phyloP scores from a whole-genome alignment of 75 land plant species.

The Pinus taeda region DNA sequence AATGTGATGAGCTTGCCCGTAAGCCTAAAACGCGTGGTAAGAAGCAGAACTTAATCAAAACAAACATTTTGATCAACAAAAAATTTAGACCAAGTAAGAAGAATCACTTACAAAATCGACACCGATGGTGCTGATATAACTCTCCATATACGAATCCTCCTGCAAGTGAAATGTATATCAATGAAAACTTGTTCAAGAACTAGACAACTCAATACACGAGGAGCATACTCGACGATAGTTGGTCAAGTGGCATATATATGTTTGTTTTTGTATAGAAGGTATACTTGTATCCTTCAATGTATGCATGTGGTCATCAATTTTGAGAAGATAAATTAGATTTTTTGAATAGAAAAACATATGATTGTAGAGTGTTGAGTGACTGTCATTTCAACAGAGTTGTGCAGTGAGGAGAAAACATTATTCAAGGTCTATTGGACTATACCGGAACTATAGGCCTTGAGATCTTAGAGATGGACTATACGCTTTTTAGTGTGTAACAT shows the following conservation, averaged over 20 bases:
- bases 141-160: conserved; percentile 90
- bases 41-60: background rate
- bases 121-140: conserved; percentile 90
- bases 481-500: background rate
- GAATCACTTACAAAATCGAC: conserved; percentile 69
- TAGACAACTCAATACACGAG: conserved; percentile 1
- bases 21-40: background rate
- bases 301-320: too few species aligned
- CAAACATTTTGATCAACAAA: background rate
- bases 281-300: too few species aligned
- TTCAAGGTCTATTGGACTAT: background rate
- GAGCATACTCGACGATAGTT: background rate
- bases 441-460: background rate
- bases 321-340: too few species aligned
- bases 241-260: background rate
- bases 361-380: background rate
- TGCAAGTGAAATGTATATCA: conserved; percentile 15
- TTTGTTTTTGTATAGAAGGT: background rate
- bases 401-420: background rate
- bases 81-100: background rate
- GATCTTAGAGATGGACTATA: background rate
- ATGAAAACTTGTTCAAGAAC: background rate
- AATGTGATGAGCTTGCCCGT: background rate
- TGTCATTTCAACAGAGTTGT: background rate
- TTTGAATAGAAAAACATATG: too few species aligned